Percentiles rank a stretch among this genome's conserved stretches.
Conservation (phyloP, 1,139 yeast genomes). For the Hansenula lynferdii region DNA sequence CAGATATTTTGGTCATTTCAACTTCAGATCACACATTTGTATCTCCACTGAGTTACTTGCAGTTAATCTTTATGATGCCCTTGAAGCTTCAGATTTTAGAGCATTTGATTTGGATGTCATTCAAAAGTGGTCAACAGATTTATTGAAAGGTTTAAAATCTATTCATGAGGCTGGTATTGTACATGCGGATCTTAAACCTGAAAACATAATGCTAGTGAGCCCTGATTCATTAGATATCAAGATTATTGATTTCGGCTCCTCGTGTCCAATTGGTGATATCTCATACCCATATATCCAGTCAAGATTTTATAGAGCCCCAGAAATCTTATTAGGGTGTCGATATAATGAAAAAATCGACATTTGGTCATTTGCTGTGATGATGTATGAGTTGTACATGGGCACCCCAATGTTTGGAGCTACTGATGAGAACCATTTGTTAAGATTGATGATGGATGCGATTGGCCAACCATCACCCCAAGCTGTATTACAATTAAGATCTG, state of each 20-base stretch:
- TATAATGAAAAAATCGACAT: constrained; percentile 69
- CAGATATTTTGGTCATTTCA: constrained; percentile 63
- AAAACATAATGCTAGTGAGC: constrained; percentile 52
- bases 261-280: constrained; percentile 43
- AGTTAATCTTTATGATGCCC: constrained; percentile 42
- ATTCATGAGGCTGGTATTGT: constrained; percentile 55
- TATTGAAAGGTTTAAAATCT: constrained; percentile 54
- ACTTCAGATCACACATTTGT: constrained; percentile 80
- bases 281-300: constrained; percentile 60
- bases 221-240: constrained; percentile 35
- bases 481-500: constrained; percentile 32
- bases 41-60: constrained; percentile 72
- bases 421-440: constrained; percentile 63
- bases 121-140: constrained; percentile 45
- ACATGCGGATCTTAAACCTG: constrained; percentile 80
- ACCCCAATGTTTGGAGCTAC: constrained; percentile 66
- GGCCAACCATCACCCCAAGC: constrained; percentile 52
- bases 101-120: constrained; percentile 58
- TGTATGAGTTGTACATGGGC: constrained; percentile 64
- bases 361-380: constrained; percentile 75
- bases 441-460: constrained; percentile 50
- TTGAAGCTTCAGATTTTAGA: constrained; percentile 52
- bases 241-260: constrained; percentile 65
- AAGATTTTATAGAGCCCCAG: constrained; percentile 69
- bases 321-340: constrained; percentile 73